Evolutionary conservation across 2,329 filamentous ascomycete genomes (phyloP), one percentile per base, ranked within the genome.

Genomic region (Penicillium sp.): DNA sequence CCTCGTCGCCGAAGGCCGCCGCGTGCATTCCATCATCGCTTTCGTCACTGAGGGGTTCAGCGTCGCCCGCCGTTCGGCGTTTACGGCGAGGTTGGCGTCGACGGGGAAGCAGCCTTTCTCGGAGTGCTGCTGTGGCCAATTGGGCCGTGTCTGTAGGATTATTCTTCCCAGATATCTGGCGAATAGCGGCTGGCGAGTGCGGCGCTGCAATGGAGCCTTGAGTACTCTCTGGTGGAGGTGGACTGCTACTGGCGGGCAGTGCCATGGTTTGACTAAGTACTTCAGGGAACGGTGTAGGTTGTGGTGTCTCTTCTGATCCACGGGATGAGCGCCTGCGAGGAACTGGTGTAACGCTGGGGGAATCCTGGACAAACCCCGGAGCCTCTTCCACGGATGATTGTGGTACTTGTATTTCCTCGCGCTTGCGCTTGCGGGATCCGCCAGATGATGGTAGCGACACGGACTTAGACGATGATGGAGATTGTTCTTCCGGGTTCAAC

Each of bases 351-450:
- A 52, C 52, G 52, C 29, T 57, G n/a, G 62, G 59, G 29, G 64
- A 61, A 49, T 65, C 60, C 44, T 63, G 59, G 41, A 64, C 55
- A 24, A 63, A 48, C 11, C 53, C 53, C n/a, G 58, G 45, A n/a
- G 53, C 22, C n/a, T 51, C 48, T 33, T 60, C 44, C 21, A 62
- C 41, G 19, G 66, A 60, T n/a, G 67, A 70, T 24, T 64, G 56
- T n/a, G 68, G 67, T 22, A 68, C 69, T 58, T 72, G 66, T 11
- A 68, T 58, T 33, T 70, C 65, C 31, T 64, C 63, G n/a, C 68
- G 65, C 63, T 73, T 77, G 51, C 75, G 72, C 65, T 77, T 77
- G 39, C 72, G 70, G 27, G 72, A 73, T 21, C 67, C 66, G 9
- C 55, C 63, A 24, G 70, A 69, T 6, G 66, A 66, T 8, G 64